These are phyloP conservation scores for Amaranthus tricolor DNA, from an alignment of 179 eudicot species.

Conservation along the genomic window DNA sequence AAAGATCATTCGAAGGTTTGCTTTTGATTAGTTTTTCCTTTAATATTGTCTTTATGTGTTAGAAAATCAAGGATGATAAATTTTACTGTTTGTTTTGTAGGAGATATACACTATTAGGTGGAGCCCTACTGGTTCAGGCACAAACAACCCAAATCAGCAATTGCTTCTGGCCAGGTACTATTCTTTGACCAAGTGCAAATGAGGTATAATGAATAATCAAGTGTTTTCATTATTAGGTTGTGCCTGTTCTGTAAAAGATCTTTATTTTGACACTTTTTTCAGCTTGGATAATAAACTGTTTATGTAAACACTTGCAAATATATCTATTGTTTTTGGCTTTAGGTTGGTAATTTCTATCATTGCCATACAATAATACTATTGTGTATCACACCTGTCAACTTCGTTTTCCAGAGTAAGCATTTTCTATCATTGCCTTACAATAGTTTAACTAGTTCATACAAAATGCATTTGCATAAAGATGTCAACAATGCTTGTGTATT, in stretches of 20 bases:
- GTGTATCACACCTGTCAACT: too few relatives aligned
- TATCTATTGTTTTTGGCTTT: not conserved
- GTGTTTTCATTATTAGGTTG: not conserved
- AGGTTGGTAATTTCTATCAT: not conserved
- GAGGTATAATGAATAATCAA: not conserved
- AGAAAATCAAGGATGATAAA: not conserved
- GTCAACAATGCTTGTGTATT: too few relatives aligned
- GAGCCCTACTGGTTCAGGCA: conserved; percentile 96
- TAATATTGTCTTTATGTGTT: not conserved
- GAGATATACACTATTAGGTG: conserved; percentile 95
- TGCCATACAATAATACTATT: too few relatives aligned
- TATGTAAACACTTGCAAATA: not conserved
- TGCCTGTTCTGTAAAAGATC: not conserved
- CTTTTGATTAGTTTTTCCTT: conserved; percentile 4
- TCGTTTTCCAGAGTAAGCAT: too few relatives aligned
- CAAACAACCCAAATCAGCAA: conserved; percentile 84
- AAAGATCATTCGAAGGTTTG: conserved; percentile 83
- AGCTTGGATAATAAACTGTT: not conserved
- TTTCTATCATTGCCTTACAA: too few relatives aligned
- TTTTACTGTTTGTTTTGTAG: conserved; percentile 28
- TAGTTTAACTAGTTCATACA: too few relatives aligned
- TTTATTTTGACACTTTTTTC: not conserved
- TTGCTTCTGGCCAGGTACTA: conserved; percentile 81
- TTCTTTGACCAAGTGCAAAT: not conserved
- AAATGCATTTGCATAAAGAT: too few relatives aligned